Evolutionary conservation across 2,329 filamentous ascomycete species (phyloP), one percentile per base, ranked within the genome.

Genomic region (Dactylellina cionopaga): DNA sequence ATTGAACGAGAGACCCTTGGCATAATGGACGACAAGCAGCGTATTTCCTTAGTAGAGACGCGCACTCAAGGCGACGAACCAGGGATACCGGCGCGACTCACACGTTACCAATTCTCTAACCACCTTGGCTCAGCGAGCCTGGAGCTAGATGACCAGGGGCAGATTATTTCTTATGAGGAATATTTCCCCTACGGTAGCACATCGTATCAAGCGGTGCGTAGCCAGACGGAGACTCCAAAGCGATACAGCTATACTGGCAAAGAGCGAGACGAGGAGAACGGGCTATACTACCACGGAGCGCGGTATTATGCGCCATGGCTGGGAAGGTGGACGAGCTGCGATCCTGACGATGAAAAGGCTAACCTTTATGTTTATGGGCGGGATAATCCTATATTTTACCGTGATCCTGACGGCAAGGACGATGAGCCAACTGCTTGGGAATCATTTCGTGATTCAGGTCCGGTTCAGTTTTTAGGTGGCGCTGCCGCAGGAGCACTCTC

Each of bases 131-230:
- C 22, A n/a, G n/a, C n/a, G n/a, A 59, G 9, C 10, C 17, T 79
- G 1, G 78, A 80, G 64, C 29, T 78, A 1, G 78, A 79, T 54
- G 68, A 76, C 5, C 13, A 75, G 0, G 77, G 31, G 13, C 46
- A 75, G 3, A 27, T 80, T 15, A 47, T 80, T 4, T 78, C 78
- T 2, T 79, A 78, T 46, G 78, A 80, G 43, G 79, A 80, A 65
- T 80, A 78, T 55, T 72, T 66, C 1, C 77, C 79, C 3, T 80
- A 73, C 55, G 79, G 79, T 0, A 25, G n/a, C 5, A 39, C 31
- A 11, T 24, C 41, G 2, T 77, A 75, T 55, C 44, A 29, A 11
- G 56, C 65, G 0, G 10, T 35, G 1, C 29, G 43, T 4, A 49
- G 25, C 10, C 33, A 71, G 7, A 64, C 51, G 2, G 74, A 75